phyloP scores from a whole-genome alignment of 2,329 filamentous ascomycete genomes.

The Colletotrichum theobromicola region DNA sequence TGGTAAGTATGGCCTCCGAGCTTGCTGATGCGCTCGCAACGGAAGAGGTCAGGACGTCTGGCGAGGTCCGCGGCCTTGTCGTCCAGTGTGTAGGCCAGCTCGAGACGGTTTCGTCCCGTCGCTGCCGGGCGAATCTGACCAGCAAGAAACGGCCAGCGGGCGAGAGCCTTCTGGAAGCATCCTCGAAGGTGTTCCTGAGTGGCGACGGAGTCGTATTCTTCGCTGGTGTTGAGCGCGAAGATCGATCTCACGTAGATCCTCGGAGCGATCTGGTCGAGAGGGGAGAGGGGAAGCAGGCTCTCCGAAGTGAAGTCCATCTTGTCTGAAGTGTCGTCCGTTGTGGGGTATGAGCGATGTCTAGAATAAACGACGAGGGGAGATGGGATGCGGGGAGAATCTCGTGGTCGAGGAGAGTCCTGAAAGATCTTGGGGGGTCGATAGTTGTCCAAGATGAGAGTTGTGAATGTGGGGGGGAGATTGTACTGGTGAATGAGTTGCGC shows the following conservation, averaged over 20 bases:
- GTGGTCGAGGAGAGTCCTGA: neutral
- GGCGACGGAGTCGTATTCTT: neutral
- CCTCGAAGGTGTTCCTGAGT: neutral
- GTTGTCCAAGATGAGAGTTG: neutral
- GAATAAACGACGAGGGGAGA: neutral
- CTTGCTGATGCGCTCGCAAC: fast-evolving
- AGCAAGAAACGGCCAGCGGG: slow-evolving; percentile 4
- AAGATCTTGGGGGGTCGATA: neutral
- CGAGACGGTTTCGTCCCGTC: neutral
- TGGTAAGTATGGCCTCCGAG: neutral
- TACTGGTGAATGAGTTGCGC: neutral
- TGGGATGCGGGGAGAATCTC: neutral
- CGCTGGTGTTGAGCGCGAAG: neutral
- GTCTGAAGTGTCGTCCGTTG: fast-evolving
- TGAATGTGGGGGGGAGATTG: neutral
- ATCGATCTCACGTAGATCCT: slow-evolving; percentile 8
- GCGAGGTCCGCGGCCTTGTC: neutral
- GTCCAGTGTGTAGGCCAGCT: neutral
- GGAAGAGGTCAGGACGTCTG: neutral
- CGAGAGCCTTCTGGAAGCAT: neutral
- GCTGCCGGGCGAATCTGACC: neutral
- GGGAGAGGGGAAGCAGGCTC: neutral
- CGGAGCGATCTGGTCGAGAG: slow-evolving; percentile 13
- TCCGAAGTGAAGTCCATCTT: neutral
- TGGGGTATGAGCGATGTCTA: fast-evolving